Conservation (phyloP, 2,329 filamentous ascomycete species). For the Verticillium longisporum region DNA sequence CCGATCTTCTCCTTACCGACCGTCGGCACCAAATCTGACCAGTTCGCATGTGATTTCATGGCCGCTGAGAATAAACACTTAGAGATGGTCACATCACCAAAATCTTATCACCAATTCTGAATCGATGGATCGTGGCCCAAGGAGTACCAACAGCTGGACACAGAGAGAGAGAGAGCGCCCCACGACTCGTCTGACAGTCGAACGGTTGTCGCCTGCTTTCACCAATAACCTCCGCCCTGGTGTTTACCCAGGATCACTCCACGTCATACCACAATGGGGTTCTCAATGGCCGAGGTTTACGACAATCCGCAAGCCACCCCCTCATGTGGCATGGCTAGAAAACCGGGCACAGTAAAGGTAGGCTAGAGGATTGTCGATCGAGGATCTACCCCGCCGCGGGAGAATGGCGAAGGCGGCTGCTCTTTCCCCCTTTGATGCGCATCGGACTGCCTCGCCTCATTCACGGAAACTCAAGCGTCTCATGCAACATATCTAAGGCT, state of each 20-base stretch:
- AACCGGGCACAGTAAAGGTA: not conserved
- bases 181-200: not conserved
- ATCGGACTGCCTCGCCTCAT: not conserved
- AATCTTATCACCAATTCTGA: no score
- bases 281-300: not conserved
- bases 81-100: no score
- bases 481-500: conserved; percentile 21
- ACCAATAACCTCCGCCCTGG: not conserved
- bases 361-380: not conserved
- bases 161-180: not conserved
- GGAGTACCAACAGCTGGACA: not conserved
- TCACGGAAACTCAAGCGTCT: not conserved
- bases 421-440: not conserved
- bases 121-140: not conserved
- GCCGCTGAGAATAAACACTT: not conserved
- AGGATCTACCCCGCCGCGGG: not conserved
- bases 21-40: not conserved
- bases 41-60: not conserved
- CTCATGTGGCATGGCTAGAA: not conserved
- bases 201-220: not conserved
- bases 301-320: not conserved
- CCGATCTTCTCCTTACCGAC: not conserved
- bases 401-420: not conserved
- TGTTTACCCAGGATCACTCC: not conserved
- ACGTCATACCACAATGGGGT: not conserved